Evolutionary conservation across 495 filamentous ascomycete species (phyloP).

Genomic region (Geopyxis carbonaria): DNA sequence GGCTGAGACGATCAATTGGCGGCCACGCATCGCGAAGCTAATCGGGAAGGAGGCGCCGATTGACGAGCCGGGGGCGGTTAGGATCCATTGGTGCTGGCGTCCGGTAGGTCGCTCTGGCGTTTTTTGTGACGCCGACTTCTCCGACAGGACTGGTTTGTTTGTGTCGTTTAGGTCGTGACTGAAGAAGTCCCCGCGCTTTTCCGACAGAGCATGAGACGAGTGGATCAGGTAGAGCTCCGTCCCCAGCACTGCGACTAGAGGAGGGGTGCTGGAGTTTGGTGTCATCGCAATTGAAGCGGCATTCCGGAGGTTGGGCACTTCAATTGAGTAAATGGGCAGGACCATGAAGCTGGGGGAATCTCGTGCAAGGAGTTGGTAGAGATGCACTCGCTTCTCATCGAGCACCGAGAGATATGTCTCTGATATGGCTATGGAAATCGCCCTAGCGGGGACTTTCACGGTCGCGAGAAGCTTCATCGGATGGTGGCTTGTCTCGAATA

Average conservation of each 20-base stretch:
- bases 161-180: constrained; percentile 8
- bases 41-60: constrained; percentile 16
- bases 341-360: constrained; percentile 18
- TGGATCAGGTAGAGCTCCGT: constrained; percentile 18
- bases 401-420: constrained; percentile 15
- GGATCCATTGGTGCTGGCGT: constrained; percentile 15
- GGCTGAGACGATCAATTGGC: constrained; percentile 13
- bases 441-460: constrained; percentile 6
- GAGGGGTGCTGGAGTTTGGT: constrained; percentile 11
- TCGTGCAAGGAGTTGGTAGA: constrained; percentile 17
- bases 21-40: constrained; percentile 13
- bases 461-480: constrained; percentile 15
- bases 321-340: constrained; percentile 12
- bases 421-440: constrained; percentile 16
- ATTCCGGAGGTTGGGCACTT: constrained; percentile 11
- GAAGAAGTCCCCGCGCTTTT: constrained; percentile 20
- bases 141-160: constrained; percentile 3
- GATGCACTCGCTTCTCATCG: constrained; percentile 13
- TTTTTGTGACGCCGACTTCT: constrained; percentile 7
- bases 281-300: constrained; percentile 18
- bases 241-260: constrained; percentile 16
- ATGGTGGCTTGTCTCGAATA: constrained; percentile 14
- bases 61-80: constrained; percentile 8
- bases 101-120: constrained; percentile 13
- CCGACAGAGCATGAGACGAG: constrained; percentile 18